These are phyloP conservation scores for Pseudognaphalium luteoalbum DNA, from an alignment of 129 eudicot species.

Conservation along the genomic window DNA sequence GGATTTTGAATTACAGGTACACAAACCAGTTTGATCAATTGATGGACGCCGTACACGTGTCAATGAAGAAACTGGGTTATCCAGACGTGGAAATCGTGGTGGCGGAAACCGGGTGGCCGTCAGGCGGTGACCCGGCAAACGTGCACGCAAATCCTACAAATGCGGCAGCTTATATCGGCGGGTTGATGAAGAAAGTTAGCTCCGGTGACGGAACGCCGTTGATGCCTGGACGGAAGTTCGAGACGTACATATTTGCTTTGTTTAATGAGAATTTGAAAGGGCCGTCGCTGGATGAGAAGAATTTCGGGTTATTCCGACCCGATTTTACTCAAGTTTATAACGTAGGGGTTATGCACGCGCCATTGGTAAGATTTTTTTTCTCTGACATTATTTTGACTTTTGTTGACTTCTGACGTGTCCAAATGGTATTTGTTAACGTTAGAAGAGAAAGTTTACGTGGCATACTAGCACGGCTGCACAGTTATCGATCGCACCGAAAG, in stretches of 20 bases:
- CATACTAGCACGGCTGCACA: constrained; percentile 1
- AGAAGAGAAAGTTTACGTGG: constrained; percentile 15
- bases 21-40: constrained; percentile 71
- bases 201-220: constrained; percentile 82
- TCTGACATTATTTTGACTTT: constrained; percentile 26
- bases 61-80: constrained; percentile 74
- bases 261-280: constrained; percentile 82
- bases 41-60: constrained; percentile 63
- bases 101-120: constrained; percentile 98
- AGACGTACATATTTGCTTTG: constrained; percentile 72
- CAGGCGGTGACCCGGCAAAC: constrained; percentile 56
- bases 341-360: constrained; percentile 57
- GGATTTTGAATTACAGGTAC: constrained; percentile 30
- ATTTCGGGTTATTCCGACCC: constrained; percentile 84
- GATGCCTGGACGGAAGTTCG: constrained; percentile 79
- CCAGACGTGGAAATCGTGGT: constrained; percentile 72
- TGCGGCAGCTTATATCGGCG: constrained; percentile 68
- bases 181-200: constrained; percentile 51
- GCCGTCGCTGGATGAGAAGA: constrained; percentile 79
- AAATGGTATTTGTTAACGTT: neutral
- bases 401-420: constrained; percentile 10
- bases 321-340: constrained; percentile 77
- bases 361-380: constrained; percentile 33
- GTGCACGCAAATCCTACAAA: constrained; percentile 53
- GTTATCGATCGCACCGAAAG: constrained; percentile 32